phyloP scores from a whole-genome alignment of 176 grass and related monocot genomes.

The Bolboschoenus planiculmis region DNA sequence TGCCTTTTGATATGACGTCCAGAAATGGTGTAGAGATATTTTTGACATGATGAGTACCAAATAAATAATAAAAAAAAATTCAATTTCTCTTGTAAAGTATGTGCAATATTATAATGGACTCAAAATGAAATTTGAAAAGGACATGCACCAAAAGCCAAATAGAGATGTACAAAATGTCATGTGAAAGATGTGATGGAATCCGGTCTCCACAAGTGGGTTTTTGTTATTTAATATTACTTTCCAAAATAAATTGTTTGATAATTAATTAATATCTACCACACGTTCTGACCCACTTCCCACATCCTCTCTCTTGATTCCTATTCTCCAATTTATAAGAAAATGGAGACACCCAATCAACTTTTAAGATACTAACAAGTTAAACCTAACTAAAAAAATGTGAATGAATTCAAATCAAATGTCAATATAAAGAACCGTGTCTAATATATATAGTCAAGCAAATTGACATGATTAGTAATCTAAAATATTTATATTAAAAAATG shows the following conservation, averaged over 20 bases:
- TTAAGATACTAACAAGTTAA: not conserved
- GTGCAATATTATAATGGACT: not conserved
- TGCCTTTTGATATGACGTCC: too few species aligned
- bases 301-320: not conserved
- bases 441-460: not conserved
- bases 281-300: conserved; percentile 7
- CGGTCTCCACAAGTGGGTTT: conserved; percentile 1
- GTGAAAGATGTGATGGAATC: conserved; percentile 18
- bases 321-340: not conserved
- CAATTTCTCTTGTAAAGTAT: too few species aligned
- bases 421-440: not conserved
- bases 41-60: too few species aligned
- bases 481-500: not conserved
- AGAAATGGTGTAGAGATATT: too few species aligned
- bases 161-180: conserved; percentile 1
- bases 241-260: not conserved
- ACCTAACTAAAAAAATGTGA: not conserved
- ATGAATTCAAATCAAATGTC: not conserved
- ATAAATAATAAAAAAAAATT: too few species aligned
- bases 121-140: not conserved
- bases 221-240: not conserved
- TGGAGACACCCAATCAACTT: not conserved
- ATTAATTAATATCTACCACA: not conserved
- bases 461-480: too few species aligned
- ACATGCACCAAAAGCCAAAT: not conserved